These are phyloP conservation scores for Rhynchospora tenuis DNA, from an alignment of 176 grass and related monocot genomes.

Conservation along the genomic window DNA sequence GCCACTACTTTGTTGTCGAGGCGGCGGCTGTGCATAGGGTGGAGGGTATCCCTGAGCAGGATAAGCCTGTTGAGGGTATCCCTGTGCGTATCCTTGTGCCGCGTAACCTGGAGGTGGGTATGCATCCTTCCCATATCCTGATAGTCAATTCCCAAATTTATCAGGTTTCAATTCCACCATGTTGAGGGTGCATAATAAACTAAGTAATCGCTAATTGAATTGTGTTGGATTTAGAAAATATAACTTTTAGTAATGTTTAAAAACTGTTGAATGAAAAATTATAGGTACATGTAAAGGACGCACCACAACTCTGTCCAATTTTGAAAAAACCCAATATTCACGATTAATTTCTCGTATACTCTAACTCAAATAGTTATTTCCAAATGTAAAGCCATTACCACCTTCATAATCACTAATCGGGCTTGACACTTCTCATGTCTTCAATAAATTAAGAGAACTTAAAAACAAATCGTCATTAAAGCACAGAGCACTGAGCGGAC, in stretches of 20 bases:
- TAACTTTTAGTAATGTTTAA: background rate
- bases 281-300: background rate
- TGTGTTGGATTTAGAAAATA: background rate
- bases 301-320: background rate
- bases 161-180: background rate
- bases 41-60: conserved; percentile 36
- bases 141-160: background rate
- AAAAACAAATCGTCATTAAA: background rate
- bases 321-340: background rate
- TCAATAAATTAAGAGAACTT: background rate
- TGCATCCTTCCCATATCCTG: conserved; percentile 39
- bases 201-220: background rate
- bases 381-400: background rate
- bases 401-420: background rate
- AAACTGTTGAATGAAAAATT: background rate
- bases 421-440: background rate
- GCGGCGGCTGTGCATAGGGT: conserved; percentile 35
- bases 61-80: conserved; percentile 25
- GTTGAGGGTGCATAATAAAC: background rate
- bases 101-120: conserved; percentile 36
- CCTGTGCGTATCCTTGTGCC: conserved; percentile 22
- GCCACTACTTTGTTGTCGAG: conserved; percentile 29
- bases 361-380: background rate
- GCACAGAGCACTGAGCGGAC: background rate
- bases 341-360: background rate